Percentiles rank a stretch among this genome's conserved stretches.
These are phyloP conservation scores for Leccinum fibrillosum DNA, from an alignment of 768 basidiomycete genomes.

Conservation along the genomic window DNA sequence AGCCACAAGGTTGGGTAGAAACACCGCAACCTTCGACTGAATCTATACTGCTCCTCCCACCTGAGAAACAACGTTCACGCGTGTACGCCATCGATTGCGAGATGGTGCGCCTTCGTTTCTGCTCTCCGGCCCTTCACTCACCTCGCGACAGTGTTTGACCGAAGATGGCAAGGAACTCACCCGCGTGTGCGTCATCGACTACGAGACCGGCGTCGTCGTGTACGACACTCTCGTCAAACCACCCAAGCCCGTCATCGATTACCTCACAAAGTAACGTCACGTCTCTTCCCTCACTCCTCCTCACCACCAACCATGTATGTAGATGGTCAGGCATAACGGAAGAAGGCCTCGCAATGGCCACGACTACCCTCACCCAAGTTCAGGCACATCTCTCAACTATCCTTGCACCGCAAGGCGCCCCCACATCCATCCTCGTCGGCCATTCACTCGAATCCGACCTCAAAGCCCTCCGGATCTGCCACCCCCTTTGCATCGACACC, in stretches of 20 bases:
- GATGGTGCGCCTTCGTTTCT: slow-evolving; percentile 61
- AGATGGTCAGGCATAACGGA: slow-evolving; percentile 95
- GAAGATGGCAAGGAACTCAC: slow-evolving; percentile 89
- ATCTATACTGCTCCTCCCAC: slow-evolving; percentile 29
- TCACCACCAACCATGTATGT: neutral
- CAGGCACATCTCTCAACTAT: slow-evolving; percentile 67
- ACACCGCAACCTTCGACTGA: slow-evolving; percentile 51
- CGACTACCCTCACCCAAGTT: slow-evolving; percentile 75
- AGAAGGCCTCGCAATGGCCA: slow-evolving; percentile 61
- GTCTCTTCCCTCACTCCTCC: neutral
- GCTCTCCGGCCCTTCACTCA: neutral
- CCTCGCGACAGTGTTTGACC: slow-evolving; percentile 65
- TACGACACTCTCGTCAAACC: slow-evolving; percentile 93
- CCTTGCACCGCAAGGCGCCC: slow-evolving; percentile 49
- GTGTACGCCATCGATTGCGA: slow-evolving; percentile 94
- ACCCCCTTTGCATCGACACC: slow-evolving; percentile 89
- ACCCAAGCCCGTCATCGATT: slow-evolving; percentile 78
- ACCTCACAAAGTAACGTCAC: slow-evolving; percentile 74
- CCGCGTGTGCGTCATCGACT: slow-evolving; percentile 82
- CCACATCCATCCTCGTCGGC: slow-evolving; percentile 80
- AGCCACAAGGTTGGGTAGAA: slow-evolving; percentile 76
- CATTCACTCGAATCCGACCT: slow-evolving; percentile 97
- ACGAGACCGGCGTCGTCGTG: slow-evolving; percentile 61
- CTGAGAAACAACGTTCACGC: slow-evolving; percentile 36
- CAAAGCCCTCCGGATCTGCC: slow-evolving; percentile 80